Conservation (phyloP, 164 flowering plant genomes). For the Vitis vinifera region ASM3070453v1 NC_081810.1:7520501-7521000, state of each 20-base stretch:
- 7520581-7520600: not conserved
- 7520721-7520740: too few species aligned
- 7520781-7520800: too few species aligned
- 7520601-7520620: not conserved
- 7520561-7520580: not conserved
- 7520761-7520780: too few species aligned
- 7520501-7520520: too few species aligned
- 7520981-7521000: not conserved
- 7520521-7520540: too few species aligned
- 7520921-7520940: conserved; percentile 45
- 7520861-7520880: not conserved
- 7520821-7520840: conserved; percentile 45
- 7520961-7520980: not conserved
- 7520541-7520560: not conserved
- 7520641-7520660: not conserved
- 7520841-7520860: conserved; percentile 27
- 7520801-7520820: conserved; percentile 36
- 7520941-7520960: conserved; percentile 23
- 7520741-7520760: too few species aligned
- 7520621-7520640: conserved; percentile 4
- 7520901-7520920: conserved; percentile 20
- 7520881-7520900: conserved; percentile 29
- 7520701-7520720: too few species aligned
- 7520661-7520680: conserved; percentile 1
- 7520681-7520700: not conserved